A percentile compares a stretch with the other conserved stretches of the same genome.
Evolutionary conservation across 768 basidiomycete species (phyloP).

Genomic region (Boletus sp.): DNA sequence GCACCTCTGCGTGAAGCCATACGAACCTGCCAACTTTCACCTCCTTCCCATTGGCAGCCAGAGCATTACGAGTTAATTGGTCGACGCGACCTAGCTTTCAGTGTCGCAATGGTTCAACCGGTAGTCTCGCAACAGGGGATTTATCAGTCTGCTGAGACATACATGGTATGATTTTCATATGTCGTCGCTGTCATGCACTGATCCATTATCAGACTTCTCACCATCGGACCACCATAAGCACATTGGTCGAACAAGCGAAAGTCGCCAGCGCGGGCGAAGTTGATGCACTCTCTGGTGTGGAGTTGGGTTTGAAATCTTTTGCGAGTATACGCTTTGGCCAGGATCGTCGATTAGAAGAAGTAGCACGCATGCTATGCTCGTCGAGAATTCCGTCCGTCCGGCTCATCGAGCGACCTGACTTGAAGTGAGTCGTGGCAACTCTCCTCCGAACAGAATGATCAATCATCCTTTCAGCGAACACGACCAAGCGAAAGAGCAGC

Average conservation of each 20-base stretch:
- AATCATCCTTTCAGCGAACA: constrained; percentile 61
- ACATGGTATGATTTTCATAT: constrained; percentile 23
- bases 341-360: constrained; percentile 88
- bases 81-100: constrained; percentile 32
- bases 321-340: constrained; percentile 85
- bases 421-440: constrained; percentile 49
- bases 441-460: not conserved
- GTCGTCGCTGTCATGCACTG: constrained; percentile 1
- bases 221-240: constrained; percentile 49
- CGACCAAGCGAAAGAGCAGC: constrained; percentile 84
- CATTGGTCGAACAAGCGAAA: constrained; percentile 51
- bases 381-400: constrained; percentile 66
- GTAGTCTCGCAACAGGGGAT: constrained; percentile 28
- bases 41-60: constrained; percentile 69
- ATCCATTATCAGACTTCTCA: constrained; percentile 44
- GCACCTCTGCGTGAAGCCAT: constrained; percentile 83
- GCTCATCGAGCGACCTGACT: constrained; percentile 63
- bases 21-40: constrained; percentile 78
- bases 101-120: constrained; percentile 32
- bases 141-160: constrained; percentile 33
- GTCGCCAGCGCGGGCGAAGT: constrained; percentile 53
- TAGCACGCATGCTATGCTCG: constrained; percentile 86
- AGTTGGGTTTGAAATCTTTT: constrained; percentile 69
- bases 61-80: constrained; percentile 35
- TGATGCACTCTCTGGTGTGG: constrained; percentile 64